Conservation (phyloP, 2,329 filamentous ascomycete species). For the Colletotrichum navitas region DNA sequence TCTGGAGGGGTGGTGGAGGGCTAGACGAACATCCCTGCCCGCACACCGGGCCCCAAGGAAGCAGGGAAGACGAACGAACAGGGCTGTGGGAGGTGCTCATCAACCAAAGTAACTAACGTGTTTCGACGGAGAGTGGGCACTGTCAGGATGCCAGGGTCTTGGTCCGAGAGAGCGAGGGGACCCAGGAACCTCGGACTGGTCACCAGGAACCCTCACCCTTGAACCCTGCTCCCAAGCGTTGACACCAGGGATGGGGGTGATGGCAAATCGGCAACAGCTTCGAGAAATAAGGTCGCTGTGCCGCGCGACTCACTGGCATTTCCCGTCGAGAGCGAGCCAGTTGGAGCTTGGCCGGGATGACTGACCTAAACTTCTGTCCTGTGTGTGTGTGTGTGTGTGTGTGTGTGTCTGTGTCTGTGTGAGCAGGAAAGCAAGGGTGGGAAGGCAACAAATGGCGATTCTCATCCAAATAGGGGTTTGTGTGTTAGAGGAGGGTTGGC, state of each 20-base stretch:
- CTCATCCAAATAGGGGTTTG: constrained; percentile 12
- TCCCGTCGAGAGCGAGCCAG: constrained; percentile 51
- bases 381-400: neutral
- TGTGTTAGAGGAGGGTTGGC: constrained; percentile 8
- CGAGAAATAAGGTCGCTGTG: constrained; percentile 41
- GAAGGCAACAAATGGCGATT: constrained; percentile 8
- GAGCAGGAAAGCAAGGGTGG: constrained; percentile 29
- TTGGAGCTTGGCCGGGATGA: constrained; percentile 32
- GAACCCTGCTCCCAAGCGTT: constrained; percentile 39
- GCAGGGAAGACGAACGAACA: constrained; percentile 53
- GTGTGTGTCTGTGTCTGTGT: neutral
- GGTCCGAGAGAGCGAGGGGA: constrained; percentile 32
- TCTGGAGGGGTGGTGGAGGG: constrained; percentile 49
- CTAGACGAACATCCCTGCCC: constrained; percentile 50
- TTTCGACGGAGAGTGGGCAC: constrained; percentile 55
- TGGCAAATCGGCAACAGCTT: constrained; percentile 42
- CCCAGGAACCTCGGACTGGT: constrained; percentile 42
- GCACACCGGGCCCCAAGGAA: constrained; percentile 48
- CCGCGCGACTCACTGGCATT: constrained; percentile 42
- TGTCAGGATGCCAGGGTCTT: constrained; percentile 43
- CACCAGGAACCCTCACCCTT: constrained; percentile 32
- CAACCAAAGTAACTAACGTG: constrained; percentile 57
- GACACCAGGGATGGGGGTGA: constrained; percentile 35
- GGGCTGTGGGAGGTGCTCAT: constrained; percentile 53
- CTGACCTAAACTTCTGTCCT: constrained; percentile 21